Conservation (phyloP, 1,284 basidiomycete species). For the Stygiomarasmius scandens region DNA sequence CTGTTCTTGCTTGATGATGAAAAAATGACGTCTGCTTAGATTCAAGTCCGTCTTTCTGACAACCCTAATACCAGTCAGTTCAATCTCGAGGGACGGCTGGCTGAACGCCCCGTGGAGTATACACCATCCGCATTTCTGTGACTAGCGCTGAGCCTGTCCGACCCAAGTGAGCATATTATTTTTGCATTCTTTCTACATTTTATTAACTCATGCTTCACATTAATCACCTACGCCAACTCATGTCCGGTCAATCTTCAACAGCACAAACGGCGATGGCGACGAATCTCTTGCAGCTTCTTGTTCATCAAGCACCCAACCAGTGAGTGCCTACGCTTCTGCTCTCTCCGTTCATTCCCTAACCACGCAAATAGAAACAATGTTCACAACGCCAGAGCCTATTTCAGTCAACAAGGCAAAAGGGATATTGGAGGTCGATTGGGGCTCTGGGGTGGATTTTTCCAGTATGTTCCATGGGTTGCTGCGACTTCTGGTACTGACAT, state of each 20-base stretch:
- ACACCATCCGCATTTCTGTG: slow-evolving; percentile 22
- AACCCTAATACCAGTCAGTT: background rate
- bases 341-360: background rate
- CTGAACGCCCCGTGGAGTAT: slow-evolving; percentile 14
- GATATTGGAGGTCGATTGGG: slow-evolving; percentile 26
- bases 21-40: slow-evolving; percentile 4
- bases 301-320: slow-evolving; percentile 12
- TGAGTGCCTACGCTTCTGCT: slow-evolving; percentile 1
- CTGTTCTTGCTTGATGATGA: background rate
- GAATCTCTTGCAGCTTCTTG: slow-evolving; percentile 9
- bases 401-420: slow-evolving; percentile 7
- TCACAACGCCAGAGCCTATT: slow-evolving; percentile 27
- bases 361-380: slow-evolving; percentile 17
- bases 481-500: too few species aligned
- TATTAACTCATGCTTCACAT: slow-evolving; percentile 10
- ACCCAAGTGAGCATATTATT: slow-evolving; percentile 18
- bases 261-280: slow-evolving; percentile 14
- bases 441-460: slow-evolving; percentile 36
- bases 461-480: slow-evolving; percentile 23
- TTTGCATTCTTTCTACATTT: background rate
- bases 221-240: slow-evolving; percentile 20
- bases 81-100: too few species aligned
- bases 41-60: background rate
- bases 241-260: background rate
- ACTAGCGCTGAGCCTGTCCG: slow-evolving; percentile 23